phyloP scores from a whole-genome alignment of 768 basidiomycete genomes.

The Xerocomus brunneocitrinus region DNA sequence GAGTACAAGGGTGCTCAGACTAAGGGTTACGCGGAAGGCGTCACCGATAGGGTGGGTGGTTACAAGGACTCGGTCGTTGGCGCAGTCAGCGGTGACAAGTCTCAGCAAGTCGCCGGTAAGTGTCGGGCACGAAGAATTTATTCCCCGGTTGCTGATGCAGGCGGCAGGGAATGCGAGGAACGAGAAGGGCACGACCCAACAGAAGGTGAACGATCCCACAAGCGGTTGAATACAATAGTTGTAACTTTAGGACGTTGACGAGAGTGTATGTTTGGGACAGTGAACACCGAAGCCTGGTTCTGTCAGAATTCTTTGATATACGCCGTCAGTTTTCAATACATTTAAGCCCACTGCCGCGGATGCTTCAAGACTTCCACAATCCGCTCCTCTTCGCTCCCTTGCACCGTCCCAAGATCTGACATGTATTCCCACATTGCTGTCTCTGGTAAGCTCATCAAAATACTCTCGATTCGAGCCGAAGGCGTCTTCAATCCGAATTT shows the following conservation, averaged over 20 bases:
- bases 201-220: conserved; percentile 44
- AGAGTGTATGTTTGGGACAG: neutral
- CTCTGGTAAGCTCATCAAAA: conserved; percentile 86
- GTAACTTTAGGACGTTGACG: neutral
- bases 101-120: conserved; percentile 47
- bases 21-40: conserved; percentile 49
- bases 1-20: conserved; percentile 45
- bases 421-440: conserved; percentile 89
- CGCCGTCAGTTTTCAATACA: neutral
- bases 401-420: conserved; percentile 62
- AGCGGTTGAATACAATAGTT: neutral
- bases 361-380: conserved; percentile 56
- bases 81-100: conserved; percentile 51
- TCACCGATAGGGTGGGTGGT: conserved; percentile 40
- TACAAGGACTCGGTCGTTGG: conserved; percentile 53
- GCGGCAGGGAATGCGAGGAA: conserved; percentile 45
- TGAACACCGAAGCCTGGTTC: neutral
- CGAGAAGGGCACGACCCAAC: conserved; percentile 53
- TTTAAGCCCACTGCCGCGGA: conserved; percentile 60
- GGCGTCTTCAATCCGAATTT: conserved; percentile 84
- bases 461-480: conserved; percentile 84
- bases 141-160: neutral
- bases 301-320: neutral
- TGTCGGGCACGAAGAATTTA: neutral
- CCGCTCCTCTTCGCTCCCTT: conserved; percentile 61